phyloP scores from a whole-genome alignment of 495 filamentous ascomycete species.

The Endocarpon pusillum region DNA sequence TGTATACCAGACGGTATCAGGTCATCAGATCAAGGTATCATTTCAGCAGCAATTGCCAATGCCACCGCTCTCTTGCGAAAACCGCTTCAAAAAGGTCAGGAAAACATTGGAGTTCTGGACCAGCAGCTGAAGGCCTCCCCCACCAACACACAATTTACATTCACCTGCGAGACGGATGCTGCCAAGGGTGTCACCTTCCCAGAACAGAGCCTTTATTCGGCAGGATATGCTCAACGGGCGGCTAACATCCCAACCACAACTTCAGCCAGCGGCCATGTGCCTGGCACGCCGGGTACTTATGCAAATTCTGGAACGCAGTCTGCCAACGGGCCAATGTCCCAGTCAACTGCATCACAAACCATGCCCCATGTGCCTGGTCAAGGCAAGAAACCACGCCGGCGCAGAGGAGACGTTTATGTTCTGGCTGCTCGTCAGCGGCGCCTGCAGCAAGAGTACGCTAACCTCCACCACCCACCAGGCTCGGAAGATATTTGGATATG shows the following conservation, averaged over 20 bases:
- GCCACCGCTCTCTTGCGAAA: conserved; percentile 52
- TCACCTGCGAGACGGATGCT: conserved; percentile 68
- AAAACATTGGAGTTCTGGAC: conserved; percentile 60
- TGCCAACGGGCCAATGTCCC: conserved; percentile 16
- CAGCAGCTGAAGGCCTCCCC: conserved; percentile 40
- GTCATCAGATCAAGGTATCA: conserved; percentile 51
- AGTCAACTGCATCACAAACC: conserved; percentile 16
- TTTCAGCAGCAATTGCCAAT: conserved; percentile 77
- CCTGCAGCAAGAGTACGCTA: conserved; percentile 51
- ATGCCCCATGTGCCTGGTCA: conserved; percentile 21
- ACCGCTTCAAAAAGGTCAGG: conserved; percentile 36
- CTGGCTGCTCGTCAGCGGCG: conserved; percentile 50
- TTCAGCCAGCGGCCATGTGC: conserved; percentile 19
- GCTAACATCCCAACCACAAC: conserved; percentile 15
- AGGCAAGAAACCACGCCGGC: conserved; percentile 39
- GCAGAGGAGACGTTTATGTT: conserved; percentile 39
- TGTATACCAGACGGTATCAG: conserved; percentile 8
- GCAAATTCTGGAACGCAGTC: conserved; percentile 37
- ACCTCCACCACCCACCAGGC: conserved; percentile 57
- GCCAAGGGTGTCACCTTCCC: conserved; percentile 43
- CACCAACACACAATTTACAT: conserved; percentile 74
- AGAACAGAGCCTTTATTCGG: conserved; percentile 19
- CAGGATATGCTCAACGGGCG: conserved; percentile 16
- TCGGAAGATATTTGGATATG: conserved; percentile 82
- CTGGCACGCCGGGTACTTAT: conserved; percentile 44